These are phyloP conservation scores for Boeremia exigua DNA, from an alignment of 2,329 filamentous ascomycete species.

Conservation along the genomic window DNA sequence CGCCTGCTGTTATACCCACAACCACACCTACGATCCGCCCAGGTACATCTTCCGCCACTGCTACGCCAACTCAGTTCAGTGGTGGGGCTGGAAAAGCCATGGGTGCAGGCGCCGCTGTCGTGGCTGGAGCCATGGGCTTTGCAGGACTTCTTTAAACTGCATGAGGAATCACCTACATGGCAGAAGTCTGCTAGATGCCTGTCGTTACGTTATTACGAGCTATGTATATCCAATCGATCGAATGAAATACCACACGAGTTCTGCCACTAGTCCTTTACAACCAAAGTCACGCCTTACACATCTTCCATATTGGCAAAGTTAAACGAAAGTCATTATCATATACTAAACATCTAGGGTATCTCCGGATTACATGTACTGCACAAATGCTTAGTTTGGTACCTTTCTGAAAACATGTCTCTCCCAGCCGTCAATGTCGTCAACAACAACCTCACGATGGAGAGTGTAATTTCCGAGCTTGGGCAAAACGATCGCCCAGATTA, in stretches of 20 bases:
- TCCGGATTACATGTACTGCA: neutral
- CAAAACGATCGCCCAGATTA: constrained; percentile 58
- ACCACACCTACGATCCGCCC: neutral
- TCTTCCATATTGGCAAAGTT: neutral
- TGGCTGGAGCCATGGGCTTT: constrained; percentile 21
- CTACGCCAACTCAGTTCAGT: constrained; percentile 21
- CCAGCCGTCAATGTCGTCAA: constrained; percentile 48
- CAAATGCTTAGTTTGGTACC: constrained; percentile 23
- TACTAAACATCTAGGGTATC: constrained; percentile 4
- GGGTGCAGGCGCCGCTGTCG: constrained; percentile 23
- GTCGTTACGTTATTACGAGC: too few relatives aligned
- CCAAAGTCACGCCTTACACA: neutral
- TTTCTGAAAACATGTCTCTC: constrained; percentile 47
- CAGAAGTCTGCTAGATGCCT: neutral
- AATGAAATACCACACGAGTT: too few relatives aligned
- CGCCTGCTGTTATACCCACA: neutral
- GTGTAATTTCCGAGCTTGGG: constrained; percentile 52
- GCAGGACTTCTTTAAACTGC: constrained; percentile 1
- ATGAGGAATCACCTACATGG: neutral
- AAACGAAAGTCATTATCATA: neutral
- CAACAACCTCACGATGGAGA: constrained; percentile 44
- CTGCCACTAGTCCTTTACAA: neutral
- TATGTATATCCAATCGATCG: too few relatives aligned
- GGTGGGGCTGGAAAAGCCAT: constrained; percentile 22
- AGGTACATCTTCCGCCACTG: neutral